Base-by-base conservation (phyloP, 1,284 basidiomycete species). In the Tylopilus microsporus region DNA sequence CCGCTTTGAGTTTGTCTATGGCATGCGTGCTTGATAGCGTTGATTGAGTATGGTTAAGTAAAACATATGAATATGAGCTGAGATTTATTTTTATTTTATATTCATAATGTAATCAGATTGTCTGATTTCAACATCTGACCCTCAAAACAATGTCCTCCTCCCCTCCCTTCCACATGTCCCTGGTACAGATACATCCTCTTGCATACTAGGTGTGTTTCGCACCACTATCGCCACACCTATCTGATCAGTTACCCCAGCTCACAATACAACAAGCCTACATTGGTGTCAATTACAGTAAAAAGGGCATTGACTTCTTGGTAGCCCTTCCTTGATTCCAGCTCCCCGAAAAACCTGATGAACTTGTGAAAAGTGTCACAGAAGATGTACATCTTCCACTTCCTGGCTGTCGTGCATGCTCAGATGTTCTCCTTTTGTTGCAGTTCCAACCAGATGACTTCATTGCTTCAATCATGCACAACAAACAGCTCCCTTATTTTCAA, bases 291-390 rank as follows among this genome's bases (percentile, higher is more conserved):
- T 89, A 89, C 64, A 91, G 91, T 52, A 94, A 94, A 76, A 95
- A 96, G 75, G 92, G 90, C 18, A 86, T 84, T 50, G 96, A 99
- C 76, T 94, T 97, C 67, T 92, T 91, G 0, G 83, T 99, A 37
- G 94, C 97, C 6, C 75, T 98, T 48, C 92, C 95, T 32, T 83
- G 96, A 58, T 98, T 96, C 77, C 82, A 91, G 64, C 79, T 98
- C 52, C 86, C 86, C 6, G 92, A 86, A 46, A 96, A 96, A 69
- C 82, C 89, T 3, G 87, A 91, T 58, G 87, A 90, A 54, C 79
- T 91, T 45, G 92, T 88, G 2, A 79, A 83, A 63, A 85, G 87
- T 73, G 87, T 98, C 42, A 77, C 87, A 16, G 82, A 82, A 43
- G 81, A 83, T 67, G 94, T 94, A 66, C 70, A 87, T 77, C 7